These are phyloP conservation scores for Begonia peltatifolia DNA, from an alignment of 306 rosid genomes.

Conservation along the genomic window DNA sequence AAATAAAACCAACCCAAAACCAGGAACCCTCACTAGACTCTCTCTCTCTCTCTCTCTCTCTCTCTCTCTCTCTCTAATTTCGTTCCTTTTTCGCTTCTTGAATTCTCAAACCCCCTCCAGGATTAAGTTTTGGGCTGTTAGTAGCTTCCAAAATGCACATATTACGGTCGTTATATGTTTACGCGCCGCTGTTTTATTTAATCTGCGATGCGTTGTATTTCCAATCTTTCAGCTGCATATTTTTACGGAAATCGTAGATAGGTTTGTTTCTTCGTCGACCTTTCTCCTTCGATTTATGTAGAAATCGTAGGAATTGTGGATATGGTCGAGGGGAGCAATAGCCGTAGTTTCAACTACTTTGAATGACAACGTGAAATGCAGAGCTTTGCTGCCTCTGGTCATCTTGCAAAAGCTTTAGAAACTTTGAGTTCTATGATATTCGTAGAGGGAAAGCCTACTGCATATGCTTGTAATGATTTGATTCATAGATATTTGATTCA, in stretches of 20 bases:
- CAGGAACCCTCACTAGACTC: too few relatives aligned
- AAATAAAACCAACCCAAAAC: too few relatives aligned
- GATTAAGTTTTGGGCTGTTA: too few relatives aligned
- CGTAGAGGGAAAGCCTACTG: conserved; percentile 21
- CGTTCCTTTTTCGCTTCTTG: too few relatives aligned
- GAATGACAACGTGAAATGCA: conserved; percentile 20
- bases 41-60: too few relatives aligned
- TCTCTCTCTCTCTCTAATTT: too few relatives aligned
- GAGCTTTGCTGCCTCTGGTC: conserved; percentile 18
- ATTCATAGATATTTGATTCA: conserved; percentile 16
- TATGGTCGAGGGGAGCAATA: conserved; percentile 6
- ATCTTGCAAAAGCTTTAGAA: conserved; percentile 17
- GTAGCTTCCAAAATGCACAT: too few relatives aligned
- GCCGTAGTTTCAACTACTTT: conserved; percentile 8
- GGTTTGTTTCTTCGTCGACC: conserved; percentile 1
- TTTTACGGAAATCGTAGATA: conserved; percentile 9
- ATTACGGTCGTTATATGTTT: too few relatives aligned
- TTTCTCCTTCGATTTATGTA: conserved; percentile 19
- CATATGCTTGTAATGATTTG: conserved; percentile 26
- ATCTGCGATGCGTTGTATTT: conserved; percentile 13
- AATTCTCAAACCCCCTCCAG: too few relatives aligned
- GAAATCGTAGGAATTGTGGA: conserved; percentile 12
- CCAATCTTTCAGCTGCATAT: conserved; percentile 1
- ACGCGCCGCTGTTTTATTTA: background rate
- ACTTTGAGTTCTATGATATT: conserved; percentile 21